Conservation (phyloP, 192 early-diverging fungal genomes). For the Podila epigama region DNA sequence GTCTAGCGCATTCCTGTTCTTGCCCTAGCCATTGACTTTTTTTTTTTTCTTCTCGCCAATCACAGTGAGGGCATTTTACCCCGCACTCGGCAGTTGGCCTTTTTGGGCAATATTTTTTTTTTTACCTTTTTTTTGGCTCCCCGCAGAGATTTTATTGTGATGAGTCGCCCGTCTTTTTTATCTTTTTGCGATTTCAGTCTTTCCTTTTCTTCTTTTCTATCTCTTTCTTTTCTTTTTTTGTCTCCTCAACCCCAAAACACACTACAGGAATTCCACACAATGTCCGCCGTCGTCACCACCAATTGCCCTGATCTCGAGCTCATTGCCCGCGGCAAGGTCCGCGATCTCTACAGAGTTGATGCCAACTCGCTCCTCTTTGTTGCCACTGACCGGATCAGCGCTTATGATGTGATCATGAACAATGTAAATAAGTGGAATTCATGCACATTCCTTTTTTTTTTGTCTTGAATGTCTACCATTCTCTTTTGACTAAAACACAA, state of each 20-base stretch:
- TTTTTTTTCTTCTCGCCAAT: no score
- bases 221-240: background rate
- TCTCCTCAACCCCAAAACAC: background rate
- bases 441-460: background rate
- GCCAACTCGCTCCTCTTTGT: slow-evolving; percentile 90
- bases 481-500: no score
- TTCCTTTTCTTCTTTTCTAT: background rate
- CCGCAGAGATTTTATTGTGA: no score
- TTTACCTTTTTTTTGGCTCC: no score
- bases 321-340: slow-evolving; percentile 93
- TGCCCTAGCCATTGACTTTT: no score
- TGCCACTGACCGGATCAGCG: slow-evolving; percentile 96
- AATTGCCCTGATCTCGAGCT: slow-evolving; percentile 94
- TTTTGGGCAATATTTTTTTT: no score
- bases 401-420: slow-evolving; percentile 99
- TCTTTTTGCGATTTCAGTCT: background rate
- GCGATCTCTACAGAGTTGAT: slow-evolving; percentile 96
- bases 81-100: no score
- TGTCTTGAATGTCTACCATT: background rate
- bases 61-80: no score
- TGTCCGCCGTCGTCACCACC: slow-evolving; percentile 65
- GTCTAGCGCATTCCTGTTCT: no score
- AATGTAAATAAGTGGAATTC: slow-evolving; percentile 66
- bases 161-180: no score
- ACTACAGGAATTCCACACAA: background rate